Conservation (phyloP, 2,329 filamentous ascomycete species). For the Keithomyces neogunnii region DNA sequence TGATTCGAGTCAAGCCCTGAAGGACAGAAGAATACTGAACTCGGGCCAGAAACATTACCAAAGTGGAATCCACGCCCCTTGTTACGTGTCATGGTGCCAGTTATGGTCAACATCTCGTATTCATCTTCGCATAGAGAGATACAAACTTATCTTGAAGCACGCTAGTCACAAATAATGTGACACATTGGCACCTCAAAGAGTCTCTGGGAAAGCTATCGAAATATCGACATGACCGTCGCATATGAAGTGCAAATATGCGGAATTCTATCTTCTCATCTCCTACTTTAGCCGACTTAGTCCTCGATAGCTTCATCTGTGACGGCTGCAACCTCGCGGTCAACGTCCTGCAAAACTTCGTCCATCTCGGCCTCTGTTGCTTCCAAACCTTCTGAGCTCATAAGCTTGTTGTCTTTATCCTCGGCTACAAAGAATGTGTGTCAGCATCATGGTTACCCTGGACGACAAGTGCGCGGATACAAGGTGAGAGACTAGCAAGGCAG, state of each 20-base stretch:
- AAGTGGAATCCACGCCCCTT: too few species aligned
- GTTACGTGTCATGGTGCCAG: too few species aligned
- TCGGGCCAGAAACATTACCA: too few species aligned
- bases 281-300: slow-evolving; percentile 3
- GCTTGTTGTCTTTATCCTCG: slow-evolving; percentile 58
- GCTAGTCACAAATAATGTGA: too few species aligned
- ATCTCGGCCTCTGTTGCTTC: slow-evolving; percentile 57
- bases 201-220: not conserved
- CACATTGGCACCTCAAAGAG: too few species aligned
- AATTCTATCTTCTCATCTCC: not conserved
- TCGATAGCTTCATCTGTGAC: slow-evolving; percentile 11
- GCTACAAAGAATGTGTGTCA: slow-evolving; percentile 28
- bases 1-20: too few species aligned
- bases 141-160: too few species aligned
- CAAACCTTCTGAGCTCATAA: slow-evolving; percentile 59
- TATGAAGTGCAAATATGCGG: not conserved
- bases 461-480: too few species aligned
- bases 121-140: too few species aligned
- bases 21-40: too few species aligned
- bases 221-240: not conserved
- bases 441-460: not conserved
- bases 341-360: slow-evolving; percentile 40
- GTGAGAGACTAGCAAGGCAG: too few species aligned
- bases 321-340: slow-evolving; percentile 28
- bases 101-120: too few species aligned